Conservation (phyloP, 2,329 filamentous ascomycete genomes). For the Aspergillus fijiensis region DNA sequence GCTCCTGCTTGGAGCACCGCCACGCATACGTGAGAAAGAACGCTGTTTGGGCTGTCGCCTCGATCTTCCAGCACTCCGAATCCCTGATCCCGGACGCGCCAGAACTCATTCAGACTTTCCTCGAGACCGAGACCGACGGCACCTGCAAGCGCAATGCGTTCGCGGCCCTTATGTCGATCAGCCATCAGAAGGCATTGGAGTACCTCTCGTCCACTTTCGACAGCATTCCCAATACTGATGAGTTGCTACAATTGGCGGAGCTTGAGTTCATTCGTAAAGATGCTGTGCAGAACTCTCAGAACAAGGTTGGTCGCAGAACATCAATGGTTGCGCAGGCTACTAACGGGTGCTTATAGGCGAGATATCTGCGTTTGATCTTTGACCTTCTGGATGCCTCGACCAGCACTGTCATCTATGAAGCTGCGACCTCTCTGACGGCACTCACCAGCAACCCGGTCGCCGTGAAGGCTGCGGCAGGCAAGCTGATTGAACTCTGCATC, state of each 20-base stretch:
- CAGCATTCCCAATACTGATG: conserved; percentile 88
- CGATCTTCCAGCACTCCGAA: conserved; percentile 87
- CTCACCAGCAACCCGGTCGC: conserved; percentile 96
- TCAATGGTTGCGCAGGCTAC: conserved; percentile 10
- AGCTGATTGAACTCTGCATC: conserved; percentile 95
- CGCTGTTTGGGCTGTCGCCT: conserved; percentile 89
- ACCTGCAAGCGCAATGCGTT: conserved; percentile 99
- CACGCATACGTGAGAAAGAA: conserved; percentile 99
- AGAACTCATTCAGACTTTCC: conserved; percentile 84
- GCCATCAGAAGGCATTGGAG: conserved; percentile 85
- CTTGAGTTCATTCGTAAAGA: conserved; percentile 98
- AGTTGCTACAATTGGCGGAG: conserved; percentile 88
- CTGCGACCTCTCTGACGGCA: conserved; percentile 88
- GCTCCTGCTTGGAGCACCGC: conserved; percentile 89
- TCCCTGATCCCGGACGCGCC: conserved; percentile 92
- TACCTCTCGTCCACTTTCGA: conserved; percentile 90
- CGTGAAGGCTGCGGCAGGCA: conserved; percentile 91
- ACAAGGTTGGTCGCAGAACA: conserved; percentile 65
- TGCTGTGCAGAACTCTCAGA: conserved; percentile 88
- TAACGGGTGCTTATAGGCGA: conserved; percentile 58
- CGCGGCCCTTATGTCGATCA: conserved; percentile 83
- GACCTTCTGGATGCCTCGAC: conserved; percentile 90
- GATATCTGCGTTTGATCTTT: conserved; percentile 92
- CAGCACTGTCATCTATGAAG: conserved; percentile 96
- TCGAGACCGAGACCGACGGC: conserved; percentile 85